These are phyloP conservation scores for Waltergamsia citrina DNA, from an alignment of 2,329 filamentous ascomycete genomes.

Conservation along the genomic window DNA sequence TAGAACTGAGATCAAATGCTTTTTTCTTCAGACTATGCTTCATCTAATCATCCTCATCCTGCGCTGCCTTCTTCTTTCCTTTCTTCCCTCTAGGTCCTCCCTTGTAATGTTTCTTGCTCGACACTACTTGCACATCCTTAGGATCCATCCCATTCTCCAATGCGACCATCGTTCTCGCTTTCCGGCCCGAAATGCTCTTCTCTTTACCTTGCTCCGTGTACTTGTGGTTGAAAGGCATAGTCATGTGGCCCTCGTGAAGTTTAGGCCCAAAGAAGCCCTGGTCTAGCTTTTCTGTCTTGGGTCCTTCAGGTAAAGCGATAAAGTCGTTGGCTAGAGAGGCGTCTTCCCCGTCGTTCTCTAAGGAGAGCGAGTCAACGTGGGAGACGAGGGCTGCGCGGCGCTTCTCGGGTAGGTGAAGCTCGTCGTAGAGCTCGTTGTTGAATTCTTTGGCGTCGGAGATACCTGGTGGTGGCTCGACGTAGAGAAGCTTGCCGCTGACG, in stretches of 20 bases:
- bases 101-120: slow-evolving; percentile 91
- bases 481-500: slow-evolving; percentile 90
- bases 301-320: slow-evolving; percentile 45
- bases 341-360: slow-evolving; percentile 23
- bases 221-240: slow-evolving; percentile 80
- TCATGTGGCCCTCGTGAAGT: slow-evolving; percentile 55
- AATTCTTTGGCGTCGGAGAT: slow-evolving; percentile 66
- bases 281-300: slow-evolving; percentile 72
- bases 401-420: slow-evolving; percentile 72
- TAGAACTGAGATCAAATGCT: too few relatives aligned
- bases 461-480: slow-evolving; percentile 66
- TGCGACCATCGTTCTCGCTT: slow-evolving; percentile 71
- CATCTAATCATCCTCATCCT: slow-evolving; percentile 22
- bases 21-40: neutral
- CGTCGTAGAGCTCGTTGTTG: slow-evolving; percentile 83
- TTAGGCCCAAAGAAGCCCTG: slow-evolving; percentile 76
- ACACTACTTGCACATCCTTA: slow-evolving; percentile 56
- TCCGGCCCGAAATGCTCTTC: slow-evolving; percentile 62
- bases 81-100: slow-evolving; percentile 55
- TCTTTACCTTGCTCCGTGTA: slow-evolving; percentile 67
- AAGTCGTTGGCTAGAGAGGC: slow-evolving; percentile 32
- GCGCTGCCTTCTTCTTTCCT: slow-evolving; percentile 36
- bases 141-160: slow-evolving; percentile 79
- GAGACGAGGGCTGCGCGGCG: slow-evolving; percentile 56
- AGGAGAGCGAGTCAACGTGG: slow-evolving; percentile 31